Percentiles rank a stretch among this genome's conserved stretches.
Conservation (phyloP, 192 early-diverging fungal species). For the Geranomyces variabilis region DNA sequence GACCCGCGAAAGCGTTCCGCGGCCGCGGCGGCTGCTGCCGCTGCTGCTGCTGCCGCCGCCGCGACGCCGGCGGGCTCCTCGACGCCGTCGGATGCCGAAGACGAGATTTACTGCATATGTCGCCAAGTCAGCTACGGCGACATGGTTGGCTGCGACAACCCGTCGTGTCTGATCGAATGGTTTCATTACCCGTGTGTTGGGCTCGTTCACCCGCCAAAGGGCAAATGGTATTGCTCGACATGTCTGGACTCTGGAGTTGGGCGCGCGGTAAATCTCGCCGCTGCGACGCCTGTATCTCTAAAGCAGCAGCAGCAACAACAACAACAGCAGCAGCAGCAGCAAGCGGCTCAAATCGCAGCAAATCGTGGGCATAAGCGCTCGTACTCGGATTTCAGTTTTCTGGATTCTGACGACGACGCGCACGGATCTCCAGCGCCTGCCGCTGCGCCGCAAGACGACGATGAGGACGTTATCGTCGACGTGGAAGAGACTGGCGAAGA, state of each 20-base stretch:
- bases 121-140: conserved; percentile 59
- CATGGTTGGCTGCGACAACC: conserved; percentile 66
- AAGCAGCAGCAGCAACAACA: too few species aligned
- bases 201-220: conserved; percentile 83
- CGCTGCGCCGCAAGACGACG: not conserved
- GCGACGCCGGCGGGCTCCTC: too few species aligned
- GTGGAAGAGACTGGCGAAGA: conserved; percentile 27
- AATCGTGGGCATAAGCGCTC: not conserved
- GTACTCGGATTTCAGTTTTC: conserved; percentile 7
- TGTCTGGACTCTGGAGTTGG: conserved; percentile 40
- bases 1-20: too few species aligned
- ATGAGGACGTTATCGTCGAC: conserved; percentile 16
- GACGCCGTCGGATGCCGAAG: conserved; percentile 13
- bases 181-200: conserved; percentile 96
- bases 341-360: too few species aligned
- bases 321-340: too few species aligned
- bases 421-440: not conserved
- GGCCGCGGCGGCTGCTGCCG: too few species aligned
- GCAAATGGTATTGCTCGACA: conserved; percentile 92
- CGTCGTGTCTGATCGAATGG: conserved; percentile 94
- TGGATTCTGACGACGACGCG: conserved; percentile 1
- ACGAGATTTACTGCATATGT: conserved; percentile 63
- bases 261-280: not conserved
- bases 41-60: too few species aligned
- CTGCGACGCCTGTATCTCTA: too few species aligned